Conservation (phyloP, 2,329 filamentous ascomycete genomes). For the Fusarium ambrosium region DNA sequence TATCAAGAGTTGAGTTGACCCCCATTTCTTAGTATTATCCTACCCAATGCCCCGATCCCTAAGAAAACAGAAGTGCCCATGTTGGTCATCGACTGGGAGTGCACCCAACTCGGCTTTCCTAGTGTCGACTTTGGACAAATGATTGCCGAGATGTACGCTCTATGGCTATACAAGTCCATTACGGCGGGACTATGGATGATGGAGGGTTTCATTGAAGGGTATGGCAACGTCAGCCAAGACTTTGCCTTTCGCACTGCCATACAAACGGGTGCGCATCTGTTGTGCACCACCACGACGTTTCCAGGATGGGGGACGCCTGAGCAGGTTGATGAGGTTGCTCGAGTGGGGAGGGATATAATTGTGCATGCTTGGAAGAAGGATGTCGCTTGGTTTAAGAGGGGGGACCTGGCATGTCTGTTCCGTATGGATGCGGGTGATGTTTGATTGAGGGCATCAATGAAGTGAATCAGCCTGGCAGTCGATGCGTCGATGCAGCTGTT, state of each 20-base stretch:
- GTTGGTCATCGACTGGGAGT: conserved; percentile 6
- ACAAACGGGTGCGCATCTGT: conserved; percentile 1
- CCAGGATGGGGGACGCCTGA: neutral
- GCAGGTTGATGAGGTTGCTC: neutral
- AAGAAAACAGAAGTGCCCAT: neutral
- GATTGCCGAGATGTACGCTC: conserved; percentile 19
- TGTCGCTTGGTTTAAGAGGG: neutral
- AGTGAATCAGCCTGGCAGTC: neutral
- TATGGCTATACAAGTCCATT: conserved; percentile 13
- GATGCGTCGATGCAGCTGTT: neutral
- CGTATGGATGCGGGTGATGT: neutral
- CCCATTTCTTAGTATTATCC: neutral
- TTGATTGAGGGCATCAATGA: neutral
- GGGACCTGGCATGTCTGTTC: neutral
- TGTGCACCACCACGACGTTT: conserved; percentile 9
- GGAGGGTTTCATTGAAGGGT: conserved; percentile 3
- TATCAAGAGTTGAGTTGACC: neutral
- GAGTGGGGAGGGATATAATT: conserved; percentile 7
- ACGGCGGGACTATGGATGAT: conserved; percentile 7
- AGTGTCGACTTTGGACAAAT: conserved; percentile 10
- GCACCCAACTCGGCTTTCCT: neutral
- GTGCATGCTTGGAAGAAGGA: conserved; percentile 10
- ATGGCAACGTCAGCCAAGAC: neutral
- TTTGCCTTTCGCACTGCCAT: conserved; percentile 7
- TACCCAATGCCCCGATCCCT: neutral